Conservation (phyloP, 495 filamentous ascomycete genomes). For the Penicillium dipodomyicola region DNA sequence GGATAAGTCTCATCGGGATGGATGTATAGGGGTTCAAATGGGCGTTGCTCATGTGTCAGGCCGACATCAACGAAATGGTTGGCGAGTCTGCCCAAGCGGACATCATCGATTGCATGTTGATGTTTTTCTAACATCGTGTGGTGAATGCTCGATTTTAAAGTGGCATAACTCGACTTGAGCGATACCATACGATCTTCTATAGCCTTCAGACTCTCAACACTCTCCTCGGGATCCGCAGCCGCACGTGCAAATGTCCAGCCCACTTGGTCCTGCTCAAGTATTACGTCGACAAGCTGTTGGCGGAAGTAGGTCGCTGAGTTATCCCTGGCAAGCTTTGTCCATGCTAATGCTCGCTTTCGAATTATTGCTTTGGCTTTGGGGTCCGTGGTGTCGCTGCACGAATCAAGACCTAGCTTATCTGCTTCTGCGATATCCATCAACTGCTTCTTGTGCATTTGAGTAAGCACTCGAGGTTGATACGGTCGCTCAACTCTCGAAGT, state of each 20-base stretch:
- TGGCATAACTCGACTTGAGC: slow-evolving; percentile 4
- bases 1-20: slow-evolving; percentile 58
- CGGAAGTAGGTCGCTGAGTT: slow-evolving; percentile 26
- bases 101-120: slow-evolving; percentile 24
- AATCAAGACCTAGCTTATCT: neutral
- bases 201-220: slow-evolving; percentile 32
- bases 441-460: slow-evolving; percentile 22
- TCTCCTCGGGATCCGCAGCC: slow-evolving; percentile 30
- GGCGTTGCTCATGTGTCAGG: slow-evolving; percentile 63
- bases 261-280: slow-evolving; percentile 28
- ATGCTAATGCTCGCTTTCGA: neutral
- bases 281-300: slow-evolving; percentile 27
- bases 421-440: slow-evolving; percentile 9
- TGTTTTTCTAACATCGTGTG: slow-evolving; percentile 12
- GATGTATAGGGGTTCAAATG: slow-evolving; percentile 54
- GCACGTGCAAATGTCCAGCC: slow-evolving; percentile 30
- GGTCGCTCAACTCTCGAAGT: slow-evolving; percentile 13
- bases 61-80: slow-evolving; percentile 41
- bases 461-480: slow-evolving; percentile 19
- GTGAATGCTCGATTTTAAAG: slow-evolving; percentile 22
- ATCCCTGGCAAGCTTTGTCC: slow-evolving; percentile 32
- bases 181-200: slow-evolving; percentile 24
- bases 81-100: slow-evolving; percentile 15
- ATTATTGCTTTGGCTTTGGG: neutral
- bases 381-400: neutral